phyloP scores from a whole-genome alignment of 2,329 filamentous ascomycete species.

The Alternaria tenuissima region DNA sequence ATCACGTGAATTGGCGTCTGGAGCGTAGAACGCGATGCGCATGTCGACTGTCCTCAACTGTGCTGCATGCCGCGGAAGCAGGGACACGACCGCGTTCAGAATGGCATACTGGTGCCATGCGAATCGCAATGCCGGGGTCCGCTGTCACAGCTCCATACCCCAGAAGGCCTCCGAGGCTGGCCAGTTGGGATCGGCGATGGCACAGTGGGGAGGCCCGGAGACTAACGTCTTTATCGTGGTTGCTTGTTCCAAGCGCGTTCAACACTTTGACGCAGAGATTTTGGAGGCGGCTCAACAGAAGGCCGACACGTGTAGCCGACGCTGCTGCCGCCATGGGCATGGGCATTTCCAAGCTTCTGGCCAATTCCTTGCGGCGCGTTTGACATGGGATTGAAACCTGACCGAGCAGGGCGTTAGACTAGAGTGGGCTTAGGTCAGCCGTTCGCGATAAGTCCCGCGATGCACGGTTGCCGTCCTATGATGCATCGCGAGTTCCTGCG shows the following conservation, averaged over 20 bases:
- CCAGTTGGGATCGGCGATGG: slow-evolving; percentile 24
- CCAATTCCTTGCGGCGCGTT: slow-evolving; percentile 18
- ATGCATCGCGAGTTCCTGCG: slow-evolving; percentile 47
- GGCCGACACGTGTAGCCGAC: slow-evolving; percentile 4
- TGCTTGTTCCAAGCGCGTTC: slow-evolving; percentile 37
- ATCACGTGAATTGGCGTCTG: slow-evolving; percentile 17
- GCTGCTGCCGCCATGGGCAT: slow-evolving; percentile 2
- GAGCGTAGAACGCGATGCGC: slow-evolving; percentile 1
- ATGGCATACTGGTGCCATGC: slow-evolving; percentile 5
- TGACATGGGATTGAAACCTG: slow-evolving; percentile 24
- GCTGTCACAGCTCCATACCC: slow-evolving; percentile 18
- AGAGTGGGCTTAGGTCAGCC: slow-evolving; percentile 16
- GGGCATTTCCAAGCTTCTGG: slow-evolving; percentile 10
- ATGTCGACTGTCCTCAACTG: neutral
- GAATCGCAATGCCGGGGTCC: slow-evolving; percentile 8
- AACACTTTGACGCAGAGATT: slow-evolving; percentile 31
- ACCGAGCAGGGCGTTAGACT: slow-evolving; percentile 21
- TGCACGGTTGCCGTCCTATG: slow-evolving; percentile 35
- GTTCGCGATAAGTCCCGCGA: slow-evolving; percentile 35
- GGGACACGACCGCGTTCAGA: neutral
- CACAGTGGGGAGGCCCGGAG: slow-evolving; percentile 14
- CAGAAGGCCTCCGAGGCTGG: slow-evolving; percentile 18
- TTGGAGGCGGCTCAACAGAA: slow-evolving; percentile 9
- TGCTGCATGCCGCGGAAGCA: slow-evolving; percentile 5
- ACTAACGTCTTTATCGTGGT: slow-evolving; percentile 23